Base-by-base conservation (phyloP, 305 asterid genomes). In the Nicotiana rustica region DNA sequence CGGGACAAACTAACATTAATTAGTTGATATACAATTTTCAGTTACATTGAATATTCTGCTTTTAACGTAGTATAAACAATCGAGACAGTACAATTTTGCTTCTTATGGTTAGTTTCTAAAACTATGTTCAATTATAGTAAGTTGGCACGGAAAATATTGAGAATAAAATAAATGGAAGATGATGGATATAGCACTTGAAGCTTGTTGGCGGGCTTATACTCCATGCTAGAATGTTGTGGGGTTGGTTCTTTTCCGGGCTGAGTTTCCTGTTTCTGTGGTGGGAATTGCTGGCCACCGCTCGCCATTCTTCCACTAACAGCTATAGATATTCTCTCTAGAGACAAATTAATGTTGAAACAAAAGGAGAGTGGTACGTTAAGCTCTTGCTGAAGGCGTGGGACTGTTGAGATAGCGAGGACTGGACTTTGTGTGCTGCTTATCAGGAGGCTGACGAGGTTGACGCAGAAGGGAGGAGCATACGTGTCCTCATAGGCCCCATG, bases 171-270 rank as follows among this genome's bases (percentile, higher is more conserved):
- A 52, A 52, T 13, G 15, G 57, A 12, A 14, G 57, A 13, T 3
- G 15, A 10, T 10, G 17, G 57, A 52, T 12, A 52, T 52, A 12
- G 57, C 4, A 92, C 96, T 17, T 52, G 44, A 38, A 92, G 93
- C 86, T 91, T 94, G 88, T 90, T 87, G 1, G 93, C 67, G 0
- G 93, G 92, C 57, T 85, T 90, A 25, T 94, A 94, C 5, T 89
- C 86, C 0, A 65, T 61, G 70, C 78, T 31, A 62, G 86, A 52
- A 52, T 86, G 69, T 19, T 73, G 83, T 1, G 97, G 96, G 33
- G 65, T 76, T 3, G 97, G 98, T 82, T 94, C 90, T 73, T 90
- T 89, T 0, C 95, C 93, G 1, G 97, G 98, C 84, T 90, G 95
- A 64, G 85, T 31, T 9, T 90, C 86, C 81, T 92, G 95, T 78